Percentiles rank a stretch among this genome's conserved stretches.
These are phyloP conservation scores for Cercophora scortea DNA, from an alignment of 495 filamentous ascomycete species.

Conservation along the genomic window DNA sequence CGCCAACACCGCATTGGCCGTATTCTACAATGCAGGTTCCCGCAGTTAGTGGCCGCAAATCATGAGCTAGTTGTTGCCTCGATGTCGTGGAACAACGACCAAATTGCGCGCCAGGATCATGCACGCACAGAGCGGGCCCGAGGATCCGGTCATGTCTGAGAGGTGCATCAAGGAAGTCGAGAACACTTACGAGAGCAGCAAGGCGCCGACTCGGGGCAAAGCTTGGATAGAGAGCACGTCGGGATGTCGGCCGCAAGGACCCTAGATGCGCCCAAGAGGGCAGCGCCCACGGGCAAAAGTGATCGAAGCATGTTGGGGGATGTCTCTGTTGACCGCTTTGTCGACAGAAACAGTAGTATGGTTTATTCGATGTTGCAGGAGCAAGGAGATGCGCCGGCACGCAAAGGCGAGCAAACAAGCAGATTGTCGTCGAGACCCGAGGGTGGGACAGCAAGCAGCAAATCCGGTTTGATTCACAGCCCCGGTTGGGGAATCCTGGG, in stretches of 20 bases:
- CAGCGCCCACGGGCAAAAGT: constrained; percentile 28
- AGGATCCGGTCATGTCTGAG: too few species aligned
- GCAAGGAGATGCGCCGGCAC: too few species aligned
- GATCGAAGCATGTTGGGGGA: constrained; percentile 25
- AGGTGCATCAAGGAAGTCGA: neutral
- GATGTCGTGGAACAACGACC: neutral
- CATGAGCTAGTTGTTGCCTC: neutral
- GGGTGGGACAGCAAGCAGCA: constrained; percentile 2
- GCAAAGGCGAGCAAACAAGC: neutral
- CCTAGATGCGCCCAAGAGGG: constrained; percentile 31
- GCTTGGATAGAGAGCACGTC: constrained; percentile 41
- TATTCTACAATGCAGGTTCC: constrained; percentile 57
- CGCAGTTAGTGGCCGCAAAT: constrained; percentile 11
- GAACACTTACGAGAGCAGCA: constrained; percentile 84
- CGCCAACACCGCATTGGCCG: constrained; percentile 85
- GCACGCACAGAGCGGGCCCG: too few species aligned
- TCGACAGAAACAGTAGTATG: neutral
- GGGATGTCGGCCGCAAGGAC: constrained; percentile 26
- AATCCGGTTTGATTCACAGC: constrained; percentile 14
- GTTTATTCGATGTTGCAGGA: neutral
- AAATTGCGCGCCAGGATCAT: too few species aligned
- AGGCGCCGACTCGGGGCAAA: constrained; percentile 67
- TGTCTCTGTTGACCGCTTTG: neutral
- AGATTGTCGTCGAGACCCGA: neutral
- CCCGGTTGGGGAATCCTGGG: neutral